Percentiles rank a stretch among this genome's conserved stretches.
phyloP scores from a whole-genome alignment of 2,329 filamentous ascomycete species.

The Aschersonia sp. region DNA sequence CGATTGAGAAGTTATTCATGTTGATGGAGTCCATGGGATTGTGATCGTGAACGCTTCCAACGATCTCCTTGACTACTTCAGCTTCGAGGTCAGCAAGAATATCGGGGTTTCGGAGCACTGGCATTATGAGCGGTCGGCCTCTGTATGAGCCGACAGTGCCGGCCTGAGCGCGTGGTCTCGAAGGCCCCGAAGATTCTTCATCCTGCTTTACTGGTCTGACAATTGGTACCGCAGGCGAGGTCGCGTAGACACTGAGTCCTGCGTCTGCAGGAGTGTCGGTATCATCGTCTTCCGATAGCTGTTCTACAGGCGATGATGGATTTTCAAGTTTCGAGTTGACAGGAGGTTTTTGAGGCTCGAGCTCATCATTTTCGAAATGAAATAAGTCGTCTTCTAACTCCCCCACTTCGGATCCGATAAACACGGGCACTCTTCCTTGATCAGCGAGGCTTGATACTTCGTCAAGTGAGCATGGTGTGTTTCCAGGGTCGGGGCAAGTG shows the following conservation, averaged over 20 bases:
- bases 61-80: constrained; percentile 34
- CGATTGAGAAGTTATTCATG: constrained; percentile 8
- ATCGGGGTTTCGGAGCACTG: constrained; percentile 33
- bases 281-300: constrained; percentile 5
- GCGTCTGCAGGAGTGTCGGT: not conserved
- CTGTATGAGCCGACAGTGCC: constrained; percentile 39
- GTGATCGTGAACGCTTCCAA: constrained; percentile 37
- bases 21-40: constrained; percentile 22
- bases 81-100: constrained; percentile 33
- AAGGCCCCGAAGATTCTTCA: constrained; percentile 15
- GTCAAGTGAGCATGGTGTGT: no score
- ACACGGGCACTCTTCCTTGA: not conserved
- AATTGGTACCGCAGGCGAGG: constrained; percentile 29
- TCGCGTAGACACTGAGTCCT: constrained; percentile 18
- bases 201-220: not conserved
- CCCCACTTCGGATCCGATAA: not conserved
- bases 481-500: no score
- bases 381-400: constrained; percentile 27
- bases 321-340: not conserved
- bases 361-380: constrained; percentile 25
- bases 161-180: constrained; percentile 18
- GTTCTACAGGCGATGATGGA: constrained; percentile 13
- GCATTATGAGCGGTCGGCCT: constrained; percentile 36
- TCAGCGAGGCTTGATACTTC: no score
- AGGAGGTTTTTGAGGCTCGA: constrained; percentile 11